These are phyloP conservation scores for Triticum dicoccoides DNA, from an alignment of 176 grass and related monocot genomes.

Conservation along the genomic window DNA sequence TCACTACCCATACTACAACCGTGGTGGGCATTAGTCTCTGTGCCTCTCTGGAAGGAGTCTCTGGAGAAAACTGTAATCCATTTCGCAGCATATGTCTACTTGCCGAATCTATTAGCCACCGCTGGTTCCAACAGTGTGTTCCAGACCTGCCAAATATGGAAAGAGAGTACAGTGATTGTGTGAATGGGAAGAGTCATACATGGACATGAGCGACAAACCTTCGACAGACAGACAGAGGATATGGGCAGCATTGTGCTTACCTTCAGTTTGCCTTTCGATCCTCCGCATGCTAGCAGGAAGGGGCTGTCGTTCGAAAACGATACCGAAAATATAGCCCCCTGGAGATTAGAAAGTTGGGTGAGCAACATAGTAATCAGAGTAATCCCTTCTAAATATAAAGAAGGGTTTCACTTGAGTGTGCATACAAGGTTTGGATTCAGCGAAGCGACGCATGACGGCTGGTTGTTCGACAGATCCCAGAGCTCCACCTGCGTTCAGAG, in stretches of 20 bases:
- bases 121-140: slow-evolving; percentile 44
- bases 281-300: slow-evolving; percentile 63
- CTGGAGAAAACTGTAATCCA: neutral
- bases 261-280: slow-evolving; percentile 64
- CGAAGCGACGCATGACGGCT: slow-evolving; percentile 53
- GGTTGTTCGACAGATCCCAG: slow-evolving; percentile 65
- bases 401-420: neutral
- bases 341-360: neutral
- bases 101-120: slow-evolving; percentile 43
- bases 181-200: neutral
- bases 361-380: neutral
- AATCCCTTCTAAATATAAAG: neutral
- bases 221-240: neutral
- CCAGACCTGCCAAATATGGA: slow-evolving; percentile 48
- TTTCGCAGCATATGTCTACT: slow-evolving; percentile 2
- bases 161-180: neutral
- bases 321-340: slow-evolving; percentile 66
- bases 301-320: slow-evolving; percentile 62
- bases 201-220: neutral
- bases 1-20: neutral
- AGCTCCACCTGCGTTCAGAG: slow-evolving; percentile 54
- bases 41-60: neutral
- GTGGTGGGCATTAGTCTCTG: too few species aligned
- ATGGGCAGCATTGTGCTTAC: slow-evolving; percentile 25
- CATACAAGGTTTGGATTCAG: slow-evolving; percentile 56